Conservation (phyloP, 78 protist genomes). For the Dictyostelium intermedium region DNA sequence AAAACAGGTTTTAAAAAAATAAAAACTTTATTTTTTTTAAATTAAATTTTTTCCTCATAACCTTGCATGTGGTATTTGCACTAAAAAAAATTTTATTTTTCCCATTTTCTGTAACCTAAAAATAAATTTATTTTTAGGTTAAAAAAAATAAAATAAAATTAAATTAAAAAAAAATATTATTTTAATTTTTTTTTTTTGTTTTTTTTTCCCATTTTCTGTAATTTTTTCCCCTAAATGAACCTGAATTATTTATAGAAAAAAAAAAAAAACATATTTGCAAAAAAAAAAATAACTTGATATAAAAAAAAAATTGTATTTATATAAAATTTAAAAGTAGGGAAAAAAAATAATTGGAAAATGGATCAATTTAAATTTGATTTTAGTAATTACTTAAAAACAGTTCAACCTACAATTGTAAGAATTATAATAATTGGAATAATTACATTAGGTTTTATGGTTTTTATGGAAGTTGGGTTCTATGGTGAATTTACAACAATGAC, state of each 20-base stretch:
- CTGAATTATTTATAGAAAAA: too few species aligned
- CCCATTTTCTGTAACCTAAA: too few species aligned
- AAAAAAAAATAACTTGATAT: too few species aligned
- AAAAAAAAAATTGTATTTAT: background rate
- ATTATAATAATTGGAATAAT: background rate
- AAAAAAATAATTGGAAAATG: background rate
- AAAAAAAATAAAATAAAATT: too few species aligned
- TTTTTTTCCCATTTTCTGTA: background rate
- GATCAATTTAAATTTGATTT: conserved; percentile 10
- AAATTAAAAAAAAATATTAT: too few species aligned
- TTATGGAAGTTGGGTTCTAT: conserved; percentile 7
- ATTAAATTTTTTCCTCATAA: background rate
- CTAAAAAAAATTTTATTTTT: too few species aligned
- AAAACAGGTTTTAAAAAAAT: background rate
- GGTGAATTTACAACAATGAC: background rate
- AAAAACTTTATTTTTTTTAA: too few species aligned
- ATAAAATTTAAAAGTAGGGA: background rate
- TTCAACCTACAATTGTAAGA: background rate
- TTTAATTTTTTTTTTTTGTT: too few species aligned
- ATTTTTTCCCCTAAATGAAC: too few species aligned
- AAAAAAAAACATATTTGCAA: background rate
- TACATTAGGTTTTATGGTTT: background rate
- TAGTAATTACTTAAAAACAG: conserved; percentile 10
- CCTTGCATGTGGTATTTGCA: background rate
- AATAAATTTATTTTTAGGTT: background rate